A percentile compares a stretch with the other conserved stretches of the same genome.
These are phyloP conservation scores for Saccharomyces cerevisiae DNA, from an alignment of 805 yeast genomes.

Conservation along the genomic window DNA sequence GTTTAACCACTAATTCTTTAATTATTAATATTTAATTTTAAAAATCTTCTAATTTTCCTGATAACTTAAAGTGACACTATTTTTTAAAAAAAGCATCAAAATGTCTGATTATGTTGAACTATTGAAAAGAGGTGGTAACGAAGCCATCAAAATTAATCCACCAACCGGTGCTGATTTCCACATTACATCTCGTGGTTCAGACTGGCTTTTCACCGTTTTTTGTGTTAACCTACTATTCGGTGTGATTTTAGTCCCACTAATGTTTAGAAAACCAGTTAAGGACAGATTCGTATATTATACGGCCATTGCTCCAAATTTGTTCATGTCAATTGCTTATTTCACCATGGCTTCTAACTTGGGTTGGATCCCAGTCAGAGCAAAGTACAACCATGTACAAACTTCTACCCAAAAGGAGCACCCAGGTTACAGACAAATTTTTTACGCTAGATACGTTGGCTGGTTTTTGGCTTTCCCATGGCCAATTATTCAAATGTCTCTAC, in stretches of 20 bases:
- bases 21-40: background rate
- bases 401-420: conserved; percentile 17
- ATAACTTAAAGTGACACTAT: background rate
- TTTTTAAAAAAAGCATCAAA: background rate
- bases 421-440: conserved; percentile 44
- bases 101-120: conserved; percentile 4
- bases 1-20: background rate
- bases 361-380: conserved; percentile 39
- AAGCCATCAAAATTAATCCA: conserved; percentile 38
- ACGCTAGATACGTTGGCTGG: conserved; percentile 48
- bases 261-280: conserved; percentile 25
- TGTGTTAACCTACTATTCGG: conserved; percentile 28
- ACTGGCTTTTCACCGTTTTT: conserved; percentile 59
- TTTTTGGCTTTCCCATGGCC: conserved; percentile 44
- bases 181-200: conserved; percentile 50
- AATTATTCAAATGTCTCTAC: conserved; percentile 22
- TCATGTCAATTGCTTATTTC: conserved; percentile 41
- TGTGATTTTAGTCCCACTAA: conserved; percentile 26
- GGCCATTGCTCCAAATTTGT: conserved; percentile 37
- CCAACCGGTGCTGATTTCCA: conserved; percentile 39
- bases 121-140: conserved; percentile 20
- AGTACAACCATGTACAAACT: conserved; percentile 40
- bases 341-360: conserved; percentile 52
- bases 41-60: background rate
- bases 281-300: conserved; percentile 28